Conservation (phyloP, 306 rosid species). For the Acacia crassicarpa region DNA sequence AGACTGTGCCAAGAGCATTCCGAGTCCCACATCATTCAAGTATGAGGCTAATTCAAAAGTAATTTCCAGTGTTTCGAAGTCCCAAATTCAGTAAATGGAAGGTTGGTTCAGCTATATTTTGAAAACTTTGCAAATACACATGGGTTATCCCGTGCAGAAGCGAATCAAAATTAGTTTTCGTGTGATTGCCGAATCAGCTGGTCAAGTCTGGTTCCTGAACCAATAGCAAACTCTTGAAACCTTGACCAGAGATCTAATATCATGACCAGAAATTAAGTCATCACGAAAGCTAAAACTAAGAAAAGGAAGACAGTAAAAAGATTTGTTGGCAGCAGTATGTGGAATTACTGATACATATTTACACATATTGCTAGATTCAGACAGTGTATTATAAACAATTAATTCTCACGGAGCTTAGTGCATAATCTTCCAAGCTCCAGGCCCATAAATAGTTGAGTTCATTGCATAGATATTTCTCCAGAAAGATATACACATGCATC, state of each 20-base stretch:
- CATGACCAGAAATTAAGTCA: conserved; percentile 13
- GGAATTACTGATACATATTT: background rate
- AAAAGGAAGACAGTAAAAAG: background rate
- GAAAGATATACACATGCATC: background rate
- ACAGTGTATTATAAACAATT: background rate
- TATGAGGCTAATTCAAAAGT: background rate
- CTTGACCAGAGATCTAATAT: conserved; percentile 2
- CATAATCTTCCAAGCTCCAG: background rate
- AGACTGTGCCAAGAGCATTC: background rate
- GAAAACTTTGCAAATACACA: background rate
- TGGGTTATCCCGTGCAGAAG: background rate
- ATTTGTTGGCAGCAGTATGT: background rate
- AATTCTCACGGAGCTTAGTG: background rate
- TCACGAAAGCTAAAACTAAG: background rate
- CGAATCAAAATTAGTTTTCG: background rate
- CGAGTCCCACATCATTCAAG: background rate
- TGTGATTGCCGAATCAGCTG: background rate
- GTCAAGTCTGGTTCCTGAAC: background rate
- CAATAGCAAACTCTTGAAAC: background rate
- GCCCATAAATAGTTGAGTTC: background rate
- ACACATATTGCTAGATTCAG: background rate
- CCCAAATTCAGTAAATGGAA: background rate
- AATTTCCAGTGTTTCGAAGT: background rate
- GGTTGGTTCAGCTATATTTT: background rate
- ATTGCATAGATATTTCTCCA: background rate